phyloP scores from a whole-genome alignment of 345 rosid species.

The Boechera stricta region DNA sequence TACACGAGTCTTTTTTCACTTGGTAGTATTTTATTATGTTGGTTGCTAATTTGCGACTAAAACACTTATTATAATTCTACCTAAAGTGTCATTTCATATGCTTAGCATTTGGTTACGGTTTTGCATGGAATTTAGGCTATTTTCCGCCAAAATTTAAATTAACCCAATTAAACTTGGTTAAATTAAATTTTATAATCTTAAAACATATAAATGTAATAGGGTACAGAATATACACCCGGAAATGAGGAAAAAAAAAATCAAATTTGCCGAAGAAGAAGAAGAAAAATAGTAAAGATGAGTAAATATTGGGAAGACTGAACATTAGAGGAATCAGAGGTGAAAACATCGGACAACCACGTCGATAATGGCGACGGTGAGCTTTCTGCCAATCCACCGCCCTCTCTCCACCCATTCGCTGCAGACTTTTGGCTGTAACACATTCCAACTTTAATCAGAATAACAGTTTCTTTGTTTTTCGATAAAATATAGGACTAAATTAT shows the following conservation, averaged over 20 bases:
- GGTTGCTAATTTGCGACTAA: background rate
- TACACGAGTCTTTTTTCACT: background rate
- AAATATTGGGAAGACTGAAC: constrained; percentile 13
- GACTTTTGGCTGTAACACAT: constrained; percentile 60
- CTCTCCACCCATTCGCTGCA: constrained; percentile 52
- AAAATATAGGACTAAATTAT: background rate
- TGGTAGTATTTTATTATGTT: background rate
- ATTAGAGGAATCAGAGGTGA: constrained; percentile 50
- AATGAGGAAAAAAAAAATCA: background rate
- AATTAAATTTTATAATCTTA: constrained; percentile 6
- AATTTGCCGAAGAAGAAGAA: constrained; percentile 3
- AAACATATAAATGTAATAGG: constrained; percentile 14
- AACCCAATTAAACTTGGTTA: background rate
- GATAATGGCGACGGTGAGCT: constrained; percentile 47
- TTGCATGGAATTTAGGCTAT: background rate
- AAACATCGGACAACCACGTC: constrained; percentile 53
- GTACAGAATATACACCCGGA: constrained; percentile 2
- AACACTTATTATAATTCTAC: background rate
- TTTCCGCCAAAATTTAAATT: background rate
- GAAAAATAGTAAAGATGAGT: constrained; percentile 14
- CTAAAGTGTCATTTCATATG: background rate
- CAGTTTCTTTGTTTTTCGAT: background rate
- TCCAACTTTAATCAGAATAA: constrained; percentile 29
- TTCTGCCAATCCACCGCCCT: constrained; percentile 37
- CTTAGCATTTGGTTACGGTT: background rate